These are phyloP conservation scores for Clitopilus hobsonii DNA, from an alignment of 768 basidiomycete genomes.

Conservation along the genomic window DNA sequence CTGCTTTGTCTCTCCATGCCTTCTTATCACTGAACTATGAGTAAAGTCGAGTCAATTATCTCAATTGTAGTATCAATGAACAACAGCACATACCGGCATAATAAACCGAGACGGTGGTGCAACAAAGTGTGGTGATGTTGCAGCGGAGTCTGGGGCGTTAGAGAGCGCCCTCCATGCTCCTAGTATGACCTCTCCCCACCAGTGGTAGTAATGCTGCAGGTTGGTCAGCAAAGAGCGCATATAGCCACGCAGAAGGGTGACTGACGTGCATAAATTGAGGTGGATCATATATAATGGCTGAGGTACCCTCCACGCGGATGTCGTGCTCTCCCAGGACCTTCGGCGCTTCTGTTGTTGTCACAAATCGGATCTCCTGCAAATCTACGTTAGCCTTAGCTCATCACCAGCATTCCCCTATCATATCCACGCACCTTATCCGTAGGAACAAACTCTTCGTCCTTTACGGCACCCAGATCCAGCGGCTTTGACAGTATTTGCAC, in stretches of 20 bases:
- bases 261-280: slow-evolving; percentile 20
- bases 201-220: slow-evolving; percentile 39
- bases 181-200: slow-evolving; percentile 43
- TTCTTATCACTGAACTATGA: slow-evolving; percentile 17
- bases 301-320: slow-evolving; percentile 18
- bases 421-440: slow-evolving; percentile 23
- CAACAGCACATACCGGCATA: slow-evolving; percentile 23
- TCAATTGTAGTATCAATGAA: not conserved
- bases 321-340: slow-evolving; percentile 16
- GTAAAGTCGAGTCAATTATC: not conserved
- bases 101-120: slow-evolving; percentile 27
- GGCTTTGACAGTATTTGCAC: slow-evolving; percentile 34
- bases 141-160: slow-evolving; percentile 8
- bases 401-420: not conserved
- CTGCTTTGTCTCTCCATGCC: slow-evolving; percentile 57
- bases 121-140: not conserved
- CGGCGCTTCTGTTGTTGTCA: slow-evolving; percentile 15
- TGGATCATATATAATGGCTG: slow-evolving; percentile 24
- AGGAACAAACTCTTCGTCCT: slow-evolving; percentile 19
- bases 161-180: slow-evolving; percentile 38
- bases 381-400: not conserved
- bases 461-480: slow-evolving; percentile 12
- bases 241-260: not conserved
- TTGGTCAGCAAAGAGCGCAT: not conserved
- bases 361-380: slow-evolving; percentile 22